Base-by-base conservation (phyloP, 2,329 filamentous ascomycete species). In the Chaetothyriales sp. region DNA sequence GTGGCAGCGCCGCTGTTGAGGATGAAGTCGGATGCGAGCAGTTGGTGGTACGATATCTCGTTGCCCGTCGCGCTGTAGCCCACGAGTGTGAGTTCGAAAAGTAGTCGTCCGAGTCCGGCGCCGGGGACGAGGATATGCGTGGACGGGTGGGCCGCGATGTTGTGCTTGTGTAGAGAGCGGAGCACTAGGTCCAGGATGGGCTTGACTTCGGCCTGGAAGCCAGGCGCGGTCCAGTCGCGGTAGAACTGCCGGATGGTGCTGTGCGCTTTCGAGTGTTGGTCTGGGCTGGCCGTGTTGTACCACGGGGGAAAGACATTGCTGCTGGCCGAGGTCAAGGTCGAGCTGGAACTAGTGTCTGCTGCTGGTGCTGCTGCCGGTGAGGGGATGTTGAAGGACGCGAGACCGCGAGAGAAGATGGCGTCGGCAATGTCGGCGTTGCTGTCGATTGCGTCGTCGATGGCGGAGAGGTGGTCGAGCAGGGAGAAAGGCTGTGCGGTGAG, bases 1-100 rank as follows among this genome's bases (percentile, higher is more conserved):
- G 10, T 20, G 4, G 82, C 86, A n/a, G n/a, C n/a, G n/a, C n/a
- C n/a, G 60, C 69, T 66, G 53, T 76, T 76, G 43, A 76, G 61
- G 7, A 75, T 60, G 69, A 72, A 80, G 56, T 77, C 78, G 53
- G 86, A 94, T 1, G 88, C 88, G 53, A 97, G 75, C n/a, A 98
- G 78, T 66, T 95, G 88, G 66, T 98, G 92, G 64, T 94, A 97
- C 2, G 89, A 95, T 56, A 97, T 94, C 69, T 98, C 86, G 64
- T 95, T 97, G 25, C 90, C 90, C 66, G 95, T 89, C 0, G 81
- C 78, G 9, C 77, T 71, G 66, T 82, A 94, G 9, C 92, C 89
- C 1, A 72, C 73, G 25, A 71, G 72, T 64, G 83, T 88, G 13
- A 97, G 73, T 45, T 98, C 92, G 62, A 94, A 94, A 0, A 97